These are phyloP conservation scores for Carpinus fangiana DNA, from an alignment of 306 rosid species.

Conservation along the genomic window DNA sequence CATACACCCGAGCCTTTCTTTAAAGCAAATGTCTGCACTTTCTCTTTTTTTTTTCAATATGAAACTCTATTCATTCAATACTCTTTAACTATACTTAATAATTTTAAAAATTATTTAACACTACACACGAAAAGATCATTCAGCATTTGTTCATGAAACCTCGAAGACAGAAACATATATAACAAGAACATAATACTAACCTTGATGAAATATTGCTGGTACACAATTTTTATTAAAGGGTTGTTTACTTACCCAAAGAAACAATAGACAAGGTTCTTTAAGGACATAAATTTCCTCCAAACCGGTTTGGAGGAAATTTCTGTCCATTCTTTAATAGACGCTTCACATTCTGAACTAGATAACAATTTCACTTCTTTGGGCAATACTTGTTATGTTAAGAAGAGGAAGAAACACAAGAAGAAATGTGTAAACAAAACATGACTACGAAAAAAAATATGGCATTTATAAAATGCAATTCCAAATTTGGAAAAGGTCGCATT, in stretches of 20 bases:
- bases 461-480: neutral
- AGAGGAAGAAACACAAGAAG: neutral
- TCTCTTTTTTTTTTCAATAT: no score
- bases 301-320: no score
- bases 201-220: conserved; percentile 82
- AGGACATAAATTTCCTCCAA: no score
- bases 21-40: no score
- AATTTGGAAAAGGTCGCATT: neutral
- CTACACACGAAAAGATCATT: conserved; percentile 1
- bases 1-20: no score
- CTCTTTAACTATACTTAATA: no score
- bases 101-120: no score
- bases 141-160: conserved; percentile 17
- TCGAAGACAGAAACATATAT: conserved; percentile 1
- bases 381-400: neutral
- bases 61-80: no score
- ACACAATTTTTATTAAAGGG: conserved; percentile 19
- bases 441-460: neutral
- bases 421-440: neutral
- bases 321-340: no score
- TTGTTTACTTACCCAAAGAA: neutral
- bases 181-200: conserved; percentile 44
- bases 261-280: neutral
- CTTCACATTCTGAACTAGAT: neutral
- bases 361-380: neutral